A percentile compares a stretch with the other conserved stretches of the same genome.
phyloP scores from a whole-genome alignment of 305 asterid genomes.

The Fraxinus latifolia region DNA sequence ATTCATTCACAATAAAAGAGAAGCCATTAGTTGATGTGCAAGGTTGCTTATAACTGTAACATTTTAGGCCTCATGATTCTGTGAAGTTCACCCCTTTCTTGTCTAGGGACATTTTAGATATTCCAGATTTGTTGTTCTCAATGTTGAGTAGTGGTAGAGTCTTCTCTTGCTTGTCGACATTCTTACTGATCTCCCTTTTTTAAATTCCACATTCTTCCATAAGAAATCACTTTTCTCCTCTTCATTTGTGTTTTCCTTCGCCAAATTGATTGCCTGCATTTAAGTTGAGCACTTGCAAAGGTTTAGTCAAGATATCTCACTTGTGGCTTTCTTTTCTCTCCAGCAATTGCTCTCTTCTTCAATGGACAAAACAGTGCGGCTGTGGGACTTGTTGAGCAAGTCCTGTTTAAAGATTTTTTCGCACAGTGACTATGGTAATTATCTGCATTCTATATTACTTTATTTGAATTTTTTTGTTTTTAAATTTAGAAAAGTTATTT shows the following conservation, averaged over 20 bases:
- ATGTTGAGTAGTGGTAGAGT: neutral
- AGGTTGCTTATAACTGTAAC: neutral
- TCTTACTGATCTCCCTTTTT: neutral
- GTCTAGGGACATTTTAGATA: neutral
- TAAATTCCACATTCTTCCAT: neutral
- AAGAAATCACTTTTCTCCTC: neutral
- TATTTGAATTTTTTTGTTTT: neutral
- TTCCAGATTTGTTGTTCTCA: neutral
- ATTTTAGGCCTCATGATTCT: neutral
- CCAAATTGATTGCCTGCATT: neutral
- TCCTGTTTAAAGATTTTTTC: slow-evolving; percentile 1
- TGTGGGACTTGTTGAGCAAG: slow-evolving; percentile 14
- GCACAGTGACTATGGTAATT: slow-evolving; percentile 25
- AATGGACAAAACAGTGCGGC: neutral
- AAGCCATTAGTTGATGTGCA: neutral
- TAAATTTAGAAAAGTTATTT: neutral
- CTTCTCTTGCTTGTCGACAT: neutral
- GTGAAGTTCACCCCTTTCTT: neutral
- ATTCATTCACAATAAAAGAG: neutral
- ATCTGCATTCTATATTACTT: neutral
- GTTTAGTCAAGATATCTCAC: neutral
- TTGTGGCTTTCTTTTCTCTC: slow-evolving; percentile 5
- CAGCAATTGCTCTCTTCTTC: neutral
- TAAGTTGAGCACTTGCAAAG: neutral
- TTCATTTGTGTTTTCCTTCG: neutral